Evolutionary conservation across 73 alveolate species (phyloP), one percentile per base, ranked within the genome.

Genomic region (Blepharisma japonicum): DNA sequence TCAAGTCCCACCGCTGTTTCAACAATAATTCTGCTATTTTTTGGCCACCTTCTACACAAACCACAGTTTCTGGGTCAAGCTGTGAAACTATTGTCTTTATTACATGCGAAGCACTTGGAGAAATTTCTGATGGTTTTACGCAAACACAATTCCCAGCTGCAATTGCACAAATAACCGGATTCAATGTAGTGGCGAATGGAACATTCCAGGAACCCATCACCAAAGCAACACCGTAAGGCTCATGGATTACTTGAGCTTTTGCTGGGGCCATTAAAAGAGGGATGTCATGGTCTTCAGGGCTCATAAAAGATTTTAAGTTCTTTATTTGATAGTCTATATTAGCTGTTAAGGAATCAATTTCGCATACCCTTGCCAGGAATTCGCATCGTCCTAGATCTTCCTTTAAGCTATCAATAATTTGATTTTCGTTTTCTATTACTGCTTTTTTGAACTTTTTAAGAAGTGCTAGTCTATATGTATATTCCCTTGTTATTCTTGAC

Each of bases 101-200:
- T 6, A 77, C 96, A 56, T 86, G 77, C 49, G 97, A 93, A 45
- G 96, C 80, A 55, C 91, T 89, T 7, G 96, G 96, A 0, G 96
- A 84, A 32, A 93, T 55, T 20, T 94, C 96, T 9, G 97, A 92
- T 11, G 97, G 97, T 71, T 94, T 94, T 7, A 92, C 87, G 55
- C 89, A 51, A n/a, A 80, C 95, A 55, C 84, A 81, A 85, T 94
- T 94, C 38, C 98, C 98, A 21, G 98, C 96, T n/a, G 98, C 95
- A 27, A 94, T 89, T 42, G 97, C 97, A 46, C 83, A 89, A 9
- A 91, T 92, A 49, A 94, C 55, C 7, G 98, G 97, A 51, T 83
- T 67, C 25, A 94, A 6, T 50, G 91, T 77, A 48, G 97, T 89
- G 45, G 80, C 82, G 68, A 89, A 83, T 48, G 96, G 96, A 68